A percentile compares a stretch with the other conserved stretches of the same genome.
Evolutionary conservation across 495 filamentous ascomycete genomes (phyloP).

Genomic region (Lasiosphaeriaceae sp.): DNA sequence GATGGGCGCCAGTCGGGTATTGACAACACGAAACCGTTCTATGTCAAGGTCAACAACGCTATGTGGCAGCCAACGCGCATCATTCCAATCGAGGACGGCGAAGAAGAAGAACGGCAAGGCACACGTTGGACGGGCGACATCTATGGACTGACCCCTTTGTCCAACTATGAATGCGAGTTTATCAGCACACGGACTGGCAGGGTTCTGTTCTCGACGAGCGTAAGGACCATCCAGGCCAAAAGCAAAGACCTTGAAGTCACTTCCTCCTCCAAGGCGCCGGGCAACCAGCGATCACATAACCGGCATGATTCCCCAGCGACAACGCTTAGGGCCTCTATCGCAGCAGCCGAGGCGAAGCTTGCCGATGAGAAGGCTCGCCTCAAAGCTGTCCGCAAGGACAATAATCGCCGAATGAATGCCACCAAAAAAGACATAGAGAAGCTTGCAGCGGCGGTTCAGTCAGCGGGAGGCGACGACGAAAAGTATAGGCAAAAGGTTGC

Average conservation of each 20-base stretch:
- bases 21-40: constrained; percentile 72
- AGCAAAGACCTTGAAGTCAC: constrained; percentile 56
- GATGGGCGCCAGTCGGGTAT: constrained; percentile 37
- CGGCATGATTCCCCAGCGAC: constrained; percentile 84
- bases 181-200: constrained; percentile 68
- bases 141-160: constrained; percentile 79
- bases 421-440: constrained; percentile 79
- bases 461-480: constrained; percentile 77
- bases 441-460: constrained; percentile 60
- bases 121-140: constrained; percentile 75
- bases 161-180: constrained; percentile 83
- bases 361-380: constrained; percentile 71
- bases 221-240: constrained; percentile 72
- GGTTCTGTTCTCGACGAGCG: constrained; percentile 70
- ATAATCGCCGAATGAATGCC: constrained; percentile 64
- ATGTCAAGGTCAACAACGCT: constrained; percentile 82
- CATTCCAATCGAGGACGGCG: constrained; percentile 51
- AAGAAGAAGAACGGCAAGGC: constrained; percentile 42
- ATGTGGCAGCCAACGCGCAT: constrained; percentile 83
- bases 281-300: constrained; percentile 51
- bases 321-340: constrained; percentile 83
- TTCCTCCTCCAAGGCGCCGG: constrained; percentile 34
- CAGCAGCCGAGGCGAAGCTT: constrained; percentile 71
- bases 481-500: constrained; percentile 73
- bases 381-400: constrained; percentile 74